phyloP scores from a whole-genome alignment of 495 filamentous ascomycete species.

The Coniosporium apollinis region DNA sequence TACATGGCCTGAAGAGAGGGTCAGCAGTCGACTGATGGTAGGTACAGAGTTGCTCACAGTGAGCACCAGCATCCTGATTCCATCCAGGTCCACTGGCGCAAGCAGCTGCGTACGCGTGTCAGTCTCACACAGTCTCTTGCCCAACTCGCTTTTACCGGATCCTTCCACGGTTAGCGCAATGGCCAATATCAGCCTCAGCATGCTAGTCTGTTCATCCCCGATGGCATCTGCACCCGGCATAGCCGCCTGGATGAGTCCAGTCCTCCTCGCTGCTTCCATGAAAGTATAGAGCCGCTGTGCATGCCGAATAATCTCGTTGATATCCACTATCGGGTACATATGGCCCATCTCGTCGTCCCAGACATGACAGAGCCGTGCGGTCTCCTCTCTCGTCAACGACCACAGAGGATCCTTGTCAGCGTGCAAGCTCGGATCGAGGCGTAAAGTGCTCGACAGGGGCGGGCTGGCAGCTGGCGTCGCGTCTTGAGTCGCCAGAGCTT shows the following conservation, averaged over 20 bases:
- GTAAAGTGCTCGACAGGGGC: slow-evolving; percentile 19
- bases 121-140: slow-evolving; percentile 48
- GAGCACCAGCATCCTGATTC: slow-evolving; percentile 55
- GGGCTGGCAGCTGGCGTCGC: slow-evolving; percentile 37
- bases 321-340: slow-evolving; percentile 71
- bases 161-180: slow-evolving; percentile 57
- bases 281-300: slow-evolving; percentile 50
- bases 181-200: slow-evolving; percentile 68
- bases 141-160: slow-evolving; percentile 58
- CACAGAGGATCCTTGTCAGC: slow-evolving; percentile 57
- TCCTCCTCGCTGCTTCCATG: slow-evolving; percentile 45
- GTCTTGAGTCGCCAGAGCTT: slow-evolving; percentile 34
- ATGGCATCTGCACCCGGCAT: slow-evolving; percentile 44
- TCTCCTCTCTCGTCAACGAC: slow-evolving; percentile 52
- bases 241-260: slow-evolving; percentile 38
- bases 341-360: slow-evolving; percentile 74
- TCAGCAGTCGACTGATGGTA: slow-evolving; percentile 12
- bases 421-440: slow-evolving; percentile 22
- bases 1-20: slow-evolving; percentile 50
- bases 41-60: slow-evolving; percentile 32
- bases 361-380: slow-evolving; percentile 49
- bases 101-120: slow-evolving; percentile 53
- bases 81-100: slow-evolving; percentile 46
- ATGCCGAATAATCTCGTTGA: slow-evolving; percentile 47
- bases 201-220: slow-evolving; percentile 47